These are phyloP conservation scores for Fusarium mundagurra DNA, from an alignment of 2,329 filamentous ascomycete species.

Conservation along the genomic window DNA sequence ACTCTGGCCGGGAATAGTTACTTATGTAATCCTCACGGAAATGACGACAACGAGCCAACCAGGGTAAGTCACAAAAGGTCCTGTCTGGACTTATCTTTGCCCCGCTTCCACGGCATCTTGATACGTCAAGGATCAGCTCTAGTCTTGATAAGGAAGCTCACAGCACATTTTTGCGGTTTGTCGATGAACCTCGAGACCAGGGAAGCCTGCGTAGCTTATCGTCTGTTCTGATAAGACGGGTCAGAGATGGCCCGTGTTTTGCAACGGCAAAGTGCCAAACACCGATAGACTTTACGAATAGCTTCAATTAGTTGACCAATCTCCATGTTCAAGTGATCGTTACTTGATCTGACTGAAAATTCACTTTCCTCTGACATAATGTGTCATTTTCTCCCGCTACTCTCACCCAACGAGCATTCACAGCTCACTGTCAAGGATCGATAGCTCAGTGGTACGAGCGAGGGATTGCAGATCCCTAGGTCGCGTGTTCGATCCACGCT, in stretches of 20 bases:
- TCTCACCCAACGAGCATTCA: background rate
- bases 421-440: slow-evolving; percentile 5
- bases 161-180: background rate
- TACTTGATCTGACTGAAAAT: too few species aligned
- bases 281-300: background rate
- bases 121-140: background rate
- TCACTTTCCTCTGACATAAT: fast-evolving
- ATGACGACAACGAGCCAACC: background rate
- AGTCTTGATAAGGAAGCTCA: slow-evolving; percentile 18
- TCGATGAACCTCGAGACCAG: background rate
- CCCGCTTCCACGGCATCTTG: slow-evolving; percentile 1
- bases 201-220: background rate
- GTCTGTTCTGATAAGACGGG: background rate
- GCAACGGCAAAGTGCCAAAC: too few species aligned
- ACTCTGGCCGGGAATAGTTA: background rate
- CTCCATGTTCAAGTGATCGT: background rate
- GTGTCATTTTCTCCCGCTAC: fast-evolving
- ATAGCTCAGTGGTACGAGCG: slow-evolving; percentile 39
- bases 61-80: background rate
- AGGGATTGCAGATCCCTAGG: slow-evolving; percentile 40
- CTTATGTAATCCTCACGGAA: background rate
- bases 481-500: slow-evolving; percentile 39
- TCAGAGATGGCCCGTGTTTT: background rate
- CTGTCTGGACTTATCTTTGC: background rate
- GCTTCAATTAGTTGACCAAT: too few species aligned